These are phyloP conservation scores for Thalia dealbata DNA, from an alignment of 176 grass and related monocot species.

Conservation along the genomic window DNA sequence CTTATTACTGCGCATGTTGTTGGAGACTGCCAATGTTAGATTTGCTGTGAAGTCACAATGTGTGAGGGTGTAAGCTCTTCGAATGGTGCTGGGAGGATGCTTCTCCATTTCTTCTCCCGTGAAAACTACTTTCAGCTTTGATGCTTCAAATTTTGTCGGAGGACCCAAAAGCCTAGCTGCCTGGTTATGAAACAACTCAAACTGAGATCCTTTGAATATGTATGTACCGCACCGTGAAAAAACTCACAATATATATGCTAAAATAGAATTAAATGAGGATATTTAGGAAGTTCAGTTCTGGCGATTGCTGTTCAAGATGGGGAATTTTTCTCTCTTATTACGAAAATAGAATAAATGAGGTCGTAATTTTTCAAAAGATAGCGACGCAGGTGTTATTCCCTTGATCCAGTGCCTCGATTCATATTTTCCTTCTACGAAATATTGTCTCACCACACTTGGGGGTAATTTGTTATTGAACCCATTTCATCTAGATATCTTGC, in stretches of 20 bases:
- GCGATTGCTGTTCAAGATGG: too few relatives aligned
- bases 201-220: background rate
- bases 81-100: slow-evolving; percentile 32
- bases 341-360: too few relatives aligned
- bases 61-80: slow-evolving; percentile 68
- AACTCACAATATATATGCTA: background rate
- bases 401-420: too few relatives aligned
- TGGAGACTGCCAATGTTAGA: slow-evolving; percentile 58
- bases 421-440: too few relatives aligned
- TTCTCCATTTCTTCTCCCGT: slow-evolving; percentile 28
- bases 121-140: slow-evolving; percentile 76
- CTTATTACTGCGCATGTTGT: slow-evolving; percentile 37
- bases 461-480: too few relatives aligned
- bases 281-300: too few relatives aligned
- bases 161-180: slow-evolving; percentile 64
- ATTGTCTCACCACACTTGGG: too few relatives aligned
- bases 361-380: too few relatives aligned
- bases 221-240: background rate
- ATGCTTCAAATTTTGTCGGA: slow-evolving; percentile 70
- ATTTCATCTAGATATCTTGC: too few relatives aligned
- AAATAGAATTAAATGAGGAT: background rate
- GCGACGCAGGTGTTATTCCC: too few relatives aligned
- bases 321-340: too few relatives aligned
- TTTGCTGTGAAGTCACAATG: slow-evolving; percentile 93
- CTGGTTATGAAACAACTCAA: slow-evolving; percentile 21